phyloP scores from a whole-genome alignment of 495 filamentous ascomycete species.

The Xylaria curta region DNA sequence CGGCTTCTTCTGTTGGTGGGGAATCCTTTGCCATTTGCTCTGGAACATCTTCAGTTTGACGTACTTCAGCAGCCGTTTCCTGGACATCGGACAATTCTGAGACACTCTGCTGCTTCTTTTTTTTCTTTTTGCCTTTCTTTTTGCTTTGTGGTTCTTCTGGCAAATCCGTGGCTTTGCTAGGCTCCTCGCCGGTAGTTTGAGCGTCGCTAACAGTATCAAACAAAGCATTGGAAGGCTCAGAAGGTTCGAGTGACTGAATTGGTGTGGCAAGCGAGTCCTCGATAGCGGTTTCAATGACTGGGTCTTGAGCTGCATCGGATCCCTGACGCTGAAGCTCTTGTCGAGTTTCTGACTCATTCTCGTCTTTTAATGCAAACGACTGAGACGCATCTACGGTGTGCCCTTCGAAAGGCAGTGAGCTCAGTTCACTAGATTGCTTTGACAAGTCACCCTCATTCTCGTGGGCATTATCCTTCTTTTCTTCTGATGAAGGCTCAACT shows the following conservation, averaged over 20 bases:
- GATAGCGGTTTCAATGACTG: conserved; percentile 21
- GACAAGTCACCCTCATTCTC: background rate
- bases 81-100: conserved; percentile 26
- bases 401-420: background rate
- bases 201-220: conserved; percentile 12
- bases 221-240: conserved; percentile 18
- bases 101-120: conserved; percentile 31
- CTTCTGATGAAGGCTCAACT: background rate
- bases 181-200: conserved; percentile 23
- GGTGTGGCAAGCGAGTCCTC: conserved; percentile 28
- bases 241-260: conserved; percentile 27
- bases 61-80: conserved; percentile 1
- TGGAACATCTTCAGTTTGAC: conserved; percentile 4
- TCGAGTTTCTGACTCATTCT: conserved; percentile 31
- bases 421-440: background rate
- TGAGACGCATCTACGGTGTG: background rate
- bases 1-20: background rate
- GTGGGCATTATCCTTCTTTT: background rate
- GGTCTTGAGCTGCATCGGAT: conserved; percentile 22
- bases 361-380: conserved; percentile 19
- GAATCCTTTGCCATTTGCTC: background rate
- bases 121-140: conserved; percentile 39
- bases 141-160: conserved; percentile 23
- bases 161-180: conserved; percentile 19
- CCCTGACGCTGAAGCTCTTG: conserved; percentile 29